Evolutionary conservation across 345 rosid genomes (phyloP).

Genomic region (Pistacia atlantica): DNA sequence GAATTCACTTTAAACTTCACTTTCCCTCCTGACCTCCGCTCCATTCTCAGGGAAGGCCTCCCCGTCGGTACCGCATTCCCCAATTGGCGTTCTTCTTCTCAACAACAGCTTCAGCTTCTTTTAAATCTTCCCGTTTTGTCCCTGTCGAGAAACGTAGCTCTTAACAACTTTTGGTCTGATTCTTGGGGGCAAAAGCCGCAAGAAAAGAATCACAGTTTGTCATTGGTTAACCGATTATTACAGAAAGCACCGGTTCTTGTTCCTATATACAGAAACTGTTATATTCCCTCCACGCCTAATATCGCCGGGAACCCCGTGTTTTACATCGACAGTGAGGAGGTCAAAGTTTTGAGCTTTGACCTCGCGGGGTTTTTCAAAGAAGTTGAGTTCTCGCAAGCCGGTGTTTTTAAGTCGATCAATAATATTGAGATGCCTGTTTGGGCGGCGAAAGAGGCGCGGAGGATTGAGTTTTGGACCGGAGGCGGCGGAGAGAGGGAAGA

Average conservation of each 20-base stretch:
- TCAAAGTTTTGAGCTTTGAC: slow-evolving; percentile 63
- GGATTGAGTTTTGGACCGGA: slow-evolving; percentile 77
- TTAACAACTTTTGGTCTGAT: slow-evolving; percentile 64
- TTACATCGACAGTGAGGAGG: slow-evolving; percentile 50
- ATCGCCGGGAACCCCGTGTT: slow-evolving; percentile 75
- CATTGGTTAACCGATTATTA: slow-evolving; percentile 27
- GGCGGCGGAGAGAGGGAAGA: slow-evolving; percentile 63
- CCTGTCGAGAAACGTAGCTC: slow-evolving; percentile 46
- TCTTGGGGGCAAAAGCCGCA: slow-evolving; percentile 68
- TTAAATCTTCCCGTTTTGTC: slow-evolving; percentile 51
- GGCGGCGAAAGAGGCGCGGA: slow-evolving; percentile 50
- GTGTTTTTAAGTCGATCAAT: not conserved
- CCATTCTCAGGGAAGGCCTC: slow-evolving; percentile 76
- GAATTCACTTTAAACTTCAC: slow-evolving; percentile 63
- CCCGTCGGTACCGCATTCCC: slow-evolving; percentile 75
- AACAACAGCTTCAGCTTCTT: slow-evolving; percentile 56
- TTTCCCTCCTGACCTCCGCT: slow-evolving; percentile 88
- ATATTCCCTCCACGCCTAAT: slow-evolving; percentile 57
- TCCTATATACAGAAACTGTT: slow-evolving; percentile 62
- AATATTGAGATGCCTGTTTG: slow-evolving; percentile 46
- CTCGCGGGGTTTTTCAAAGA: slow-evolving; percentile 60
- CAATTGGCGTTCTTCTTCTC: slow-evolving; percentile 76
- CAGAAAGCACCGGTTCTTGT: slow-evolving; percentile 61
- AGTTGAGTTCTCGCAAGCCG: slow-evolving; percentile 32
- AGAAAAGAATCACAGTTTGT: slow-evolving; percentile 28